Conservation (phyloP, 2,329 filamentous ascomycete species). For the Cladosporium velox region DNA sequence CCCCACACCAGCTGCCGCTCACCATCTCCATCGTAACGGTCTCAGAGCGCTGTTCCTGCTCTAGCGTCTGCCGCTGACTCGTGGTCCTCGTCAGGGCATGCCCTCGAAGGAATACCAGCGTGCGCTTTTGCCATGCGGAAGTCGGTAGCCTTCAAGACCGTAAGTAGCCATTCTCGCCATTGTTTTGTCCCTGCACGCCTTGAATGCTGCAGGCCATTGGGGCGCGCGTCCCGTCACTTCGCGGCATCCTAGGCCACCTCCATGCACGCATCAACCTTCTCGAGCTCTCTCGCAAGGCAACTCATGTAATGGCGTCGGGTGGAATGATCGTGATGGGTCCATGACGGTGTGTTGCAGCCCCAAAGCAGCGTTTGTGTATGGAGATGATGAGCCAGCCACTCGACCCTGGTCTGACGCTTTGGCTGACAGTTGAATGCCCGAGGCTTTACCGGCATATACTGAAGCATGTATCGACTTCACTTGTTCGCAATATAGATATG, state of each 20-base stretch:
- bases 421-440: neutral
- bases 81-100: neutral
- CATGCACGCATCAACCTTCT: slow-evolving; percentile 1
- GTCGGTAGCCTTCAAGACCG: slow-evolving; percentile 11
- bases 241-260: neutral
- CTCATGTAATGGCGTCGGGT: neutral
- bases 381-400: slow-evolving; percentile 1
- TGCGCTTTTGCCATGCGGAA: slow-evolving; percentile 7
- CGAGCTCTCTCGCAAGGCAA: neutral
- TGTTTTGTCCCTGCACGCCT: neutral
- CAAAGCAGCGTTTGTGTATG: slow-evolving; percentile 1
- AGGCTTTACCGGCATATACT: neutral
- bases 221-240: neutral
- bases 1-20: slow-evolving; percentile 16
- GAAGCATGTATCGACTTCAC: slow-evolving; percentile 4
- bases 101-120: neutral
- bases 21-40: slow-evolving; percentile 20
- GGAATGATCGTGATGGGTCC: neutral
- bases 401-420: slow-evolving; percentile 1
- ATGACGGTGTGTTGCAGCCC: slow-evolving; percentile 13
- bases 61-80: slow-evolving; percentile 16
- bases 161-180: slow-evolving; percentile 1
- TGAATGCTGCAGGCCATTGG: neutral
- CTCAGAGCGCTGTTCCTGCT: slow-evolving; percentile 15
- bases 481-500: neutral